Evolutionary conservation across 2,329 filamentous ascomycete species (phyloP).

Genomic region (Diaporthe sp.): DNA sequence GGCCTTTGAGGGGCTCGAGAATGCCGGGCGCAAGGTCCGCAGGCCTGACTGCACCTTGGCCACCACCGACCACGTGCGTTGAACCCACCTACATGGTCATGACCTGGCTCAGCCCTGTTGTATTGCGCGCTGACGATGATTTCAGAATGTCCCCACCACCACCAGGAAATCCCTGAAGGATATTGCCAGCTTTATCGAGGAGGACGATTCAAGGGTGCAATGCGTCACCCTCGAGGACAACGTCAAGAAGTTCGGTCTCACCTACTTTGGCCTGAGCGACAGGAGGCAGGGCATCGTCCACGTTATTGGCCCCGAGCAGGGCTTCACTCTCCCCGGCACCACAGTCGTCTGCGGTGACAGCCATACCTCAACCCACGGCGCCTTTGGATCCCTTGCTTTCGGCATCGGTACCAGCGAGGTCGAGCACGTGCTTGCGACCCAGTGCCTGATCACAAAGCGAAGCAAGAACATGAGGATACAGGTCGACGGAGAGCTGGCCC

Average conservation of each 20-base stretch:
- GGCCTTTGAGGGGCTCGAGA: conserved; percentile 96
- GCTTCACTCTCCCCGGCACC: conserved; percentile 96
- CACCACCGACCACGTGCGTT: conserved; percentile 93
- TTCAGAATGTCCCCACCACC: conserved; percentile 90
- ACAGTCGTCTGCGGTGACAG: conserved; percentile 98
- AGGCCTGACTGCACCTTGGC: conserved; percentile 96
- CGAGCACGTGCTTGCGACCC: conserved; percentile 96
- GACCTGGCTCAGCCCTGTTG: neutral
- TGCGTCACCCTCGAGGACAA: conserved; percentile 97
- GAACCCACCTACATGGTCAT: neutral
- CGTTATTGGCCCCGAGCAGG: conserved; percentile 98
- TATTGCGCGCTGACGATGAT: conserved; percentile 39
- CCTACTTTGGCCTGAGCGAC: conserved; percentile 96
- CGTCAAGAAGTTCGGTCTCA: conserved; percentile 95
- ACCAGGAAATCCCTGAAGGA: conserved; percentile 94
- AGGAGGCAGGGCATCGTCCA: conserved; percentile 98
- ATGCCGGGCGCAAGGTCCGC: conserved; percentile 88
- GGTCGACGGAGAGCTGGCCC: conserved; percentile 89
- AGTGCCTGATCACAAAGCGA: conserved; percentile 92
- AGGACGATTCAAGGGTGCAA: conserved; percentile 93
- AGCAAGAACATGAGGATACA: conserved; percentile 99
- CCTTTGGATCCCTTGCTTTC: conserved; percentile 93
- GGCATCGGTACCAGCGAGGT: conserved; percentile 99
- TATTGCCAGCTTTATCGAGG: conserved; percentile 92
- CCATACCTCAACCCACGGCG: conserved; percentile 97